These are phyloP conservation scores for Periconia sp. DNA, from an alignment of 2,329 filamentous ascomycete genomes.

Conservation along the genomic window DNA sequence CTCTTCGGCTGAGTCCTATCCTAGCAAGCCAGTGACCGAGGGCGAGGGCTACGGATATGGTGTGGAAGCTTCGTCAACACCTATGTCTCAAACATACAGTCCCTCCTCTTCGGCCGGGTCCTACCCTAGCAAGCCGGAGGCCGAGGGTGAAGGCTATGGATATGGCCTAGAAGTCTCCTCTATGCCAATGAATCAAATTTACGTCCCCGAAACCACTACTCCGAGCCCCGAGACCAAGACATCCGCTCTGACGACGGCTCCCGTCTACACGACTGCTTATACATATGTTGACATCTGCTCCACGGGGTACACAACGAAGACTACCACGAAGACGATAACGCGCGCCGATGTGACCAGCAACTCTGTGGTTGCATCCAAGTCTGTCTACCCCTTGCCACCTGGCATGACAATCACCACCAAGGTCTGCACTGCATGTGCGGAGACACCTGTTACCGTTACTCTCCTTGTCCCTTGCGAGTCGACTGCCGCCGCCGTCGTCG, in stretches of 20 bases:
- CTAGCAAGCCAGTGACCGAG: no score
- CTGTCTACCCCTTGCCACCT: conserved; percentile 16
- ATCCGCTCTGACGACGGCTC: no score
- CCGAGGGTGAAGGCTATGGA: no score
- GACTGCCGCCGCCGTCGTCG: neutral
- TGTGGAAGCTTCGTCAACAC: conserved; percentile 1
- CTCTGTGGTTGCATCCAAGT: no score
- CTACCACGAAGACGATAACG: conserved; percentile 31
- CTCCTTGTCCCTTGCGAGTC: conserved; percentile 23
- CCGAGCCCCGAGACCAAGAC: no score
- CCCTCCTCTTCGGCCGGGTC: no score
- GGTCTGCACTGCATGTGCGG: conserved; percentile 32
- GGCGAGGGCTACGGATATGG: conserved; percentile 9
- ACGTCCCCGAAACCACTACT: no score
- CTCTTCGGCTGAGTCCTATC: conserved; percentile 14
- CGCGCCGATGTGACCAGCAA: conserved; percentile 17
- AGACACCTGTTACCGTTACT: conserved; percentile 31
- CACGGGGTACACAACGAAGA: conserved; percentile 41
- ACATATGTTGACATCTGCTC: conserved; percentile 42
- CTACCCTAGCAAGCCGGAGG: no score
- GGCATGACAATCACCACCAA: conserved; percentile 38
- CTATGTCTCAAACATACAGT: conserved; percentile 4
- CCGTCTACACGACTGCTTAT: conserved; percentile 25
- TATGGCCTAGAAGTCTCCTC: conserved; percentile 7
- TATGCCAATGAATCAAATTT: neutral